Conservation (phyloP, 306 rosid species). For the Cucumis sativus region DNA sequence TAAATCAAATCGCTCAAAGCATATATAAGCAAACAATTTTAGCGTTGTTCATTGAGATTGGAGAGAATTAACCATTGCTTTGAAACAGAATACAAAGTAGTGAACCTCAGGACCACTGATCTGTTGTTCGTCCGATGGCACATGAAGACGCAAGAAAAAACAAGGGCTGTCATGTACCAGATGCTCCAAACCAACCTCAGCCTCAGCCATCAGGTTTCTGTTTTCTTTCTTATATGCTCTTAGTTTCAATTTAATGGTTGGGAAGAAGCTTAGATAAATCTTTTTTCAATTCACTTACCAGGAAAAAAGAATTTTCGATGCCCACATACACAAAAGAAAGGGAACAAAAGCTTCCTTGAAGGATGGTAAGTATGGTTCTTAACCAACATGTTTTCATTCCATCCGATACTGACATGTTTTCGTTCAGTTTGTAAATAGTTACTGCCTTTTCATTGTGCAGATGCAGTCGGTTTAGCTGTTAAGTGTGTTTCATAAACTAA, state of each 20-base stretch:
- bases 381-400: neutral
- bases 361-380: slow-evolving; percentile 14
- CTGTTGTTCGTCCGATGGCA: neutral
- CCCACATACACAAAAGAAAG: slow-evolving; percentile 11
- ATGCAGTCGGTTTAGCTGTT: neutral
- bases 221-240: neutral
- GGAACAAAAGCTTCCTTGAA: slow-evolving; percentile 12
- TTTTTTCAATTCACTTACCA: neutral
- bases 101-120: neutral
- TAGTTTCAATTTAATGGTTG: neutral
- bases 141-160: neutral
- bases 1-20: neutral
- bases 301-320: neutral
- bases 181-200: neutral
- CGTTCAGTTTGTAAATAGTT: neutral
- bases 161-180: neutral
- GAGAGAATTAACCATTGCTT: neutral
- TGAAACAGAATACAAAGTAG: neutral
- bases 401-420: neutral
- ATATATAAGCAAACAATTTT: neutral
- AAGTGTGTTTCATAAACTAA: neutral
- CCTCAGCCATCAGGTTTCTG: neutral
- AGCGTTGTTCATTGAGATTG: neutral
- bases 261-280: neutral
- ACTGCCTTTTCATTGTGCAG: neutral